Conservation (phyloP, 768 basidiomycete genomes). For the Pleurotus giganteus region DNA sequence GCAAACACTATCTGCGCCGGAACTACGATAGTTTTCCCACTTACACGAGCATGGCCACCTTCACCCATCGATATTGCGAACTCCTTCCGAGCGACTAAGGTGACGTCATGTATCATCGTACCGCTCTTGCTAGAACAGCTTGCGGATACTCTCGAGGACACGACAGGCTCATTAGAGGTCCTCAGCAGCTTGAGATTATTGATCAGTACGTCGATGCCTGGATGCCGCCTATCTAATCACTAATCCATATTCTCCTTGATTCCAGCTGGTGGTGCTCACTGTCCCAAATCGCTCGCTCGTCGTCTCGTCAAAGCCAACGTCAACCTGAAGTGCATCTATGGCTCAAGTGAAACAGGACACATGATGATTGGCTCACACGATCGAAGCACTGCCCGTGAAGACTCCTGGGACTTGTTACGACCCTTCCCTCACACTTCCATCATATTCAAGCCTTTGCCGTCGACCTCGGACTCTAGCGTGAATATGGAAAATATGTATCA, state of each 20-base stretch:
- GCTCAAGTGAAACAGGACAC: constrained; percentile 13
- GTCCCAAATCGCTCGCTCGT: constrained; percentile 10
- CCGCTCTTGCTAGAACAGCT: constrained; percentile 13
- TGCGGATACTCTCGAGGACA: constrained; percentile 1
- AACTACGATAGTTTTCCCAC: constrained; percentile 13
- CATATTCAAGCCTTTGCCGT: constrained; percentile 12
- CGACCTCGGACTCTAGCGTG: neutral
- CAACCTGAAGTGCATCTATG: constrained; percentile 13
- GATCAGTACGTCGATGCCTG: constrained; percentile 7
- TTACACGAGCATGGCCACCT: constrained; percentile 14
- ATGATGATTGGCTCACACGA: constrained; percentile 15
- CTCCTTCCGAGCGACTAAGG: constrained; percentile 3
- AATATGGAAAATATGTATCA: neutral
- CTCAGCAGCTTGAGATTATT: constrained; percentile 6
- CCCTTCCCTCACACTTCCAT: constrained; percentile 13
- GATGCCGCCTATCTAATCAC: neutral
- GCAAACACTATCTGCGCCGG: constrained; percentile 13
- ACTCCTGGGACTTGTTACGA: constrained; percentile 11
- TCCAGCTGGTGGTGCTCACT: constrained; percentile 15
- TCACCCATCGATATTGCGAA: constrained; percentile 14
- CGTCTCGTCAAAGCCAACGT: constrained; percentile 9
- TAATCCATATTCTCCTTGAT: neutral
- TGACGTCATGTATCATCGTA: constrained; percentile 12
- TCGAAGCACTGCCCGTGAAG: neutral
- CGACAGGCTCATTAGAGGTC: neutral